These are phyloP conservation scores for Grifola frondosa DNA, from an alignment of 1,284 basidiomycete species.

Conservation along the genomic window DNA sequence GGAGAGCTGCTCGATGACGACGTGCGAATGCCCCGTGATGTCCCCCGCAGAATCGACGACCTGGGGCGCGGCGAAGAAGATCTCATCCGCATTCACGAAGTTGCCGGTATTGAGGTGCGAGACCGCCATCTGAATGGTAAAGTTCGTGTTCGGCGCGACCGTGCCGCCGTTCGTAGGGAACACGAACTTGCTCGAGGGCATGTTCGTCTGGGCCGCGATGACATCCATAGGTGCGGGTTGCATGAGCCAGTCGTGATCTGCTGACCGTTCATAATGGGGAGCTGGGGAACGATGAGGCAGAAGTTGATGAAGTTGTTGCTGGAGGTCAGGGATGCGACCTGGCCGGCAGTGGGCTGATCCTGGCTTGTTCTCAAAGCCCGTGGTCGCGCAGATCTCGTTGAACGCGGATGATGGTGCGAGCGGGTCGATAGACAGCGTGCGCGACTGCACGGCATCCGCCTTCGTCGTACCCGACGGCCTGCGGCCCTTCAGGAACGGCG, in stretches of 20 bases:
- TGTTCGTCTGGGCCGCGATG: constrained; percentile 43
- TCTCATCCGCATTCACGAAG: constrained; percentile 53
- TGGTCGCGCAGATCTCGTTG: constrained; percentile 75
- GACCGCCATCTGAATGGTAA: constrained; percentile 51
- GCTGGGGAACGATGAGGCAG: constrained; percentile 42
- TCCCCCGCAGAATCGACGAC: constrained; percentile 52
- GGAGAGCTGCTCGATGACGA: constrained; percentile 59
- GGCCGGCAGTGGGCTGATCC: constrained; percentile 41
- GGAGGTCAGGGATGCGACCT: constrained; percentile 47
- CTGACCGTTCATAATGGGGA: constrained; percentile 30
- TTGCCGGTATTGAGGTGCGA: constrained; percentile 47
- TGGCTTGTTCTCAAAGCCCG: constrained; percentile 52
- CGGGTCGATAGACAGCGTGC: constrained; percentile 76
- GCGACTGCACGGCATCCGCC: constrained; percentile 33
- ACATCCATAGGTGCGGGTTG: constrained; percentile 41
- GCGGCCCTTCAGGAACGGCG: constrained; percentile 38
- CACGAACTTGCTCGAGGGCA: constrained; percentile 52
- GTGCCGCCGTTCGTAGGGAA: constrained; percentile 44
- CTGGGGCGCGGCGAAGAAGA: constrained; percentile 59
- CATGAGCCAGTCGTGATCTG: constrained; percentile 31
- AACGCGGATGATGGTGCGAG: constrained; percentile 79
- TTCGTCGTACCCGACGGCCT: constrained; percentile 17
- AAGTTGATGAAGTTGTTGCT: constrained; percentile 61
- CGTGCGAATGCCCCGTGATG: constrained; percentile 59
- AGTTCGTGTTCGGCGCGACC: constrained; percentile 43